Evolutionary conservation across 2,329 filamentous ascomycete species (phyloP), one percentile per base, ranked within the genome.

Genomic region (Exophiala spinifera): DNA sequence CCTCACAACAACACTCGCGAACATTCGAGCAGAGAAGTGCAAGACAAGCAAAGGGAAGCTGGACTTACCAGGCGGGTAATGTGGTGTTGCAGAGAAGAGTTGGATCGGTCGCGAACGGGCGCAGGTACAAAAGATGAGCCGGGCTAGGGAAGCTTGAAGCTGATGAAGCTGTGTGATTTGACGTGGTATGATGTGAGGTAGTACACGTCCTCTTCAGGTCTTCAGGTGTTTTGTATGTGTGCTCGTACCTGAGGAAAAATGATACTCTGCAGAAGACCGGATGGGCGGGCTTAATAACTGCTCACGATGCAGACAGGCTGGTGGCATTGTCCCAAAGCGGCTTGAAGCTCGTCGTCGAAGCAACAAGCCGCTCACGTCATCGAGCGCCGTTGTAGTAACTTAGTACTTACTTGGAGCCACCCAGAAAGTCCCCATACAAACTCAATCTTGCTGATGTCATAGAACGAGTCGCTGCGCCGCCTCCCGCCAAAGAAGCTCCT

Each of bases 351-450:
- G 53, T 55, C 48, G 53, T 48, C 53, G 43, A 56, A 56, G 53
- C 53, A 56, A 56, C 53, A 56, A 51, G 53, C 53, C 53, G 48
- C 53, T 49, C 53, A 56, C 53, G 53, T 56, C 53, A 56, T 56
- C 44, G 31, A 25, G 14, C 7, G n/a, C n/a, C 42, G 28, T 31
- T 31, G 6, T 31, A 10, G 4, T 31, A 3, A 25, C 28, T 4
- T 21, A 10, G 19, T 11, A 45, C 23, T 11, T 10, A 31, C 6
- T 46, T 46, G 28, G 44, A n/a, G 15, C 14, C 23, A 44, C 23
- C 42, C 5, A 21, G 42, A 44, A 44, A 31, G 28, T 10, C 28
- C 28, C 28, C 8, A 42, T 15, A 15, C 28, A 10, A 31, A 31
- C 28, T 31, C 28, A 31, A 31, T 31, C 6, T 31, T 31, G 7